These are phyloP conservation scores for Blepharisma japonicum DNA, from an alignment of 73 alveolate species.

Conservation along the genomic window DNA sequence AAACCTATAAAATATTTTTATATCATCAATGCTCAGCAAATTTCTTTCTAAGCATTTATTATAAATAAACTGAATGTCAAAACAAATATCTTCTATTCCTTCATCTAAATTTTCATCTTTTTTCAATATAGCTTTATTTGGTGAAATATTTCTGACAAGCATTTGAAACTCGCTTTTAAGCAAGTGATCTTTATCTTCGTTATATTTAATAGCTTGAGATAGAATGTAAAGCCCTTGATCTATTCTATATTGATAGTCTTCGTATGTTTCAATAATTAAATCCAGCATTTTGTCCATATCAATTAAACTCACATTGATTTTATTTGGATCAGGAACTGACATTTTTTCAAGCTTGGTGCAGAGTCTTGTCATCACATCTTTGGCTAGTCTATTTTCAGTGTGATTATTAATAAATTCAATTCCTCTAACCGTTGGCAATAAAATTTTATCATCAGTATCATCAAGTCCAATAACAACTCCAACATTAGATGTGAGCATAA, in stretches of 20 bases:
- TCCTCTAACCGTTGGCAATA: neutral
- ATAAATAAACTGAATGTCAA: no score
- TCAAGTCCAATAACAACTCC: constrained; percentile 1
- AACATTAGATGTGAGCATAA: neutral
- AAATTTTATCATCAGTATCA: constrained; percentile 23
- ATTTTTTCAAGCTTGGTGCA: neutral
- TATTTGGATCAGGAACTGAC: constrained; percentile 1
- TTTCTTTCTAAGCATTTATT: no score
- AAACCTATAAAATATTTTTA: no score
- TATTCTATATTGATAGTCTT: neutral
- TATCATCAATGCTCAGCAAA: no score
- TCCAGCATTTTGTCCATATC: constrained; percentile 12
- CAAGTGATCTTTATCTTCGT: neutral
- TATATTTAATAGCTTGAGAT: neutral
- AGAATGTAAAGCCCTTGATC: neutral
- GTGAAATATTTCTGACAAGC: no score
- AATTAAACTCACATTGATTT: neutral
- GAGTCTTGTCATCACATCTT: neutral
- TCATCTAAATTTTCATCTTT: no score
- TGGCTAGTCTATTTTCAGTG: neutral
- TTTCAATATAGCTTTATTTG: no score
- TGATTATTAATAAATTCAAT: neutral
- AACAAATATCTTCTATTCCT: no score
- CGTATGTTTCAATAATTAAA: neutral
- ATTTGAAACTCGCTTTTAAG: no score